Base-by-base conservation (phyloP, 306 rosid species). In the Notholithocarpus densiflorus region DNA sequence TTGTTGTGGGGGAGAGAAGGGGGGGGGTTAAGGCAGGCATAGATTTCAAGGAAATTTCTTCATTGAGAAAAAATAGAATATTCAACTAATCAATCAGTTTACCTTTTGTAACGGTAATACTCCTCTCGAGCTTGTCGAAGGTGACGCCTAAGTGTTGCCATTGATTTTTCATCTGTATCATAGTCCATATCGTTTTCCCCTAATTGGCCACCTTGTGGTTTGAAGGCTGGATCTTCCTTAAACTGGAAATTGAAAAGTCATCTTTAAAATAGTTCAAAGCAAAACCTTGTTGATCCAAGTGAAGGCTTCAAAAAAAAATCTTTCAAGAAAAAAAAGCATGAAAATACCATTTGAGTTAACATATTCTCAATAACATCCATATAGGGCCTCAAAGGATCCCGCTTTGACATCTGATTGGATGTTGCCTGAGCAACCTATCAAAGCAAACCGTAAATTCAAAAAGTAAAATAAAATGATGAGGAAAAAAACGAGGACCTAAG, bases 131-230 rank as follows among this genome's bases (percentile, higher is more conserved):
- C 90, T 86, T 92, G 87, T 75, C 97, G 98, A 74, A 95, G 97
- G 87, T 93, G 97, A 66, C 96, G 91, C 87, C 99, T 88, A 69
- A 95, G 90, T 32, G 93, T 85, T 73, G 99, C 99, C 99, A 95
- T 95, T 73, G 99, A 95, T 84, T 95, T 95, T 85, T 95, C 97
- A 71, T 95, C 99, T 19, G 97, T 93, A 85, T 95, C 99, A 74
- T 95, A 95, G 83, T 95, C 99, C 94, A 95, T 93, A 83, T 95
- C 99, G 14, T 86, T 91, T 84, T 84, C 98, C 57, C 97, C 99
- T 8, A 95, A 86, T 73, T 60, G 92, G 21, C 98, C 98, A 80
- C 99, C 98, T 85, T 93, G 99, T 55, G 98, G 98, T 84, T 89
- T 95, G 88, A 95, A 95, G 72, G 98, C 90, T 53, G 99, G 96